Conservation (phyloP, 768 basidiomycete genomes). For the Suillus ampliporus region DNA sequence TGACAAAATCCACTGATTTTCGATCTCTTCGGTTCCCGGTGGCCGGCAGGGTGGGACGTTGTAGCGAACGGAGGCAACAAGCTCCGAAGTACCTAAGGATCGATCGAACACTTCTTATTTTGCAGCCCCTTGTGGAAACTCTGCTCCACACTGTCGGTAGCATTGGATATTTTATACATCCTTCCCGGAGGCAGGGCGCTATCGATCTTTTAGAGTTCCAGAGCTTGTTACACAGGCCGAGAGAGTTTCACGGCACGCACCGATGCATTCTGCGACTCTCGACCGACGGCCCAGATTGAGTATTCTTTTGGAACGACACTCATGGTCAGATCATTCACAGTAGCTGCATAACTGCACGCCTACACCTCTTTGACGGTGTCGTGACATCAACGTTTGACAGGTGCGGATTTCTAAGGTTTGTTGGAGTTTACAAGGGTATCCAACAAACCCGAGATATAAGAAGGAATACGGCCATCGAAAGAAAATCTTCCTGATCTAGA, state of each 20-base stretch:
- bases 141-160: slow-evolving; percentile 1
- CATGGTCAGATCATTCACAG: neutral
- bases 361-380: neutral
- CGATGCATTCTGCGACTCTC: neutral
- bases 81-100: neutral
- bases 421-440: neutral
- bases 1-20: neutral
- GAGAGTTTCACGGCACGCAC: neutral
- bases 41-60: neutral
- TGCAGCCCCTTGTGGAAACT: neutral
- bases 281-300: neutral
- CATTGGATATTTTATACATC: neutral
- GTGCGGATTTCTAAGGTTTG: neutral
- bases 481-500: neutral
- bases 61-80: neutral
- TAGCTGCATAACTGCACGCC: neutral
- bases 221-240: neutral
- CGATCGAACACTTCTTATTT: neutral
- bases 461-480: neutral
- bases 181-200: neutral
- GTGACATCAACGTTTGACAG: neutral
- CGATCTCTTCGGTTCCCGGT: neutral
- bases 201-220: slow-evolving; percentile 1
- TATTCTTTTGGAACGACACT: neutral
- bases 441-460: neutral